These are phyloP conservation scores for Nicotiana undulata DNA, from an alignment of 257 asterid genomes.

Conservation along the genomic window DNA sequence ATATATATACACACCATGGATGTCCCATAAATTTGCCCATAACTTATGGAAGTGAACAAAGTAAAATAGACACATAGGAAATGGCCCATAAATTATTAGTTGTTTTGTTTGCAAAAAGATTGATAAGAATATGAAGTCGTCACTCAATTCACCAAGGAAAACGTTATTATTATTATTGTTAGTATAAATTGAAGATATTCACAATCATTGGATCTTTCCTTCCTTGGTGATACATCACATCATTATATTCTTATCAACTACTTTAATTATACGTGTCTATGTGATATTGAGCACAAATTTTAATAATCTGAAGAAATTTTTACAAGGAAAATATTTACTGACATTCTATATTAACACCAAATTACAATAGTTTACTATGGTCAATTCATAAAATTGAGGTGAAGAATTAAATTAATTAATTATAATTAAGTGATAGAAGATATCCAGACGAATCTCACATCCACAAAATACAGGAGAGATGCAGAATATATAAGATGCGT, in stretches of 20 bases:
- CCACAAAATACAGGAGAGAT: too few relatives aligned
- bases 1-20: neutral
- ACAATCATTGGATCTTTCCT: slow-evolving; percentile 1
- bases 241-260: neutral
- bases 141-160: slow-evolving; percentile 31
- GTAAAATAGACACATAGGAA: slow-evolving; percentile 2
- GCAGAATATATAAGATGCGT: fast-evolving
- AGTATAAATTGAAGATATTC: neutral
- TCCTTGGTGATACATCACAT: neutral
- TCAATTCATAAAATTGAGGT: too few relatives aligned
- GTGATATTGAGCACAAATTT: too few relatives aligned
- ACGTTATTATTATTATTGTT: neutral
- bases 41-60: slow-evolving; percentile 26
- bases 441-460: too few relatives aligned
- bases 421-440: too few relatives aligned
- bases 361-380: too few relatives aligned
- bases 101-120: neutral
- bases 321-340: too few relatives aligned
- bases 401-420: too few relatives aligned
- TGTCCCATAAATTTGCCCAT: slow-evolving; percentile 7
- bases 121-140: slow-evolving; percentile 33
- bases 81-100: slow-evolving; percentile 32
- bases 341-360: too few relatives aligned
- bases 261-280: too few relatives aligned
- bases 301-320: too few relatives aligned